Evolutionary conservation across 2,329 filamentous ascomycete genomes (phyloP).

Genomic region (Hypoxylon sp.): DNA sequence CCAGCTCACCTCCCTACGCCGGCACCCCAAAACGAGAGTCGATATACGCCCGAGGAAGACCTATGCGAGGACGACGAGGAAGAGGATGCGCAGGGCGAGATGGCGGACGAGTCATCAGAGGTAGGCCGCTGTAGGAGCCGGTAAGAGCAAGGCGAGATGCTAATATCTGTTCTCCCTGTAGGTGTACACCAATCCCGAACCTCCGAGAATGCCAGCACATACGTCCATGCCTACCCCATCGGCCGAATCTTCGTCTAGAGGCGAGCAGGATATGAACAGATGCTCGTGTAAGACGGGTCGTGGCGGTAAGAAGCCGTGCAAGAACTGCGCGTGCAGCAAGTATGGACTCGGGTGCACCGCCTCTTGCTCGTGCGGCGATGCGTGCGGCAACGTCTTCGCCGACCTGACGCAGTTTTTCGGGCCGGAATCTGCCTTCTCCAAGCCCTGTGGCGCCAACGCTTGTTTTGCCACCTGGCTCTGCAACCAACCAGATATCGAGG

Average conservation of each 20-base stretch:
- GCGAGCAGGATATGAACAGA: slow-evolving; percentile 36
- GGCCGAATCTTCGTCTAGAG: slow-evolving; percentile 37
- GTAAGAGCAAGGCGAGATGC: neutral
- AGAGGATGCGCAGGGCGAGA: slow-evolving; percentile 46
- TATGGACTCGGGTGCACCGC: slow-evolving; percentile 43
- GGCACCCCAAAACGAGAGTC: slow-evolving; percentile 39
- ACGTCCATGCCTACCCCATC: slow-evolving; percentile 39
- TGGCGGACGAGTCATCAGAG: slow-evolving; percentile 45
- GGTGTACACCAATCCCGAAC: slow-evolving; percentile 41
- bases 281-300: slow-evolving; percentile 47
- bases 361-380: slow-evolving; percentile 42
- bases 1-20: slow-evolving; percentile 40
- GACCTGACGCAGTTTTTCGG: slow-evolving; percentile 47
- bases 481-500: slow-evolving; percentile 47
- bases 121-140: slow-evolving; percentile 30
- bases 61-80: slow-evolving; percentile 42
- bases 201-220: slow-evolving; percentile 29
- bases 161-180: slow-evolving; percentile 22
- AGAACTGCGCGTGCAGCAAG: slow-evolving; percentile 46
- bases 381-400: slow-evolving; percentile 46
- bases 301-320: slow-evolving; percentile 47
- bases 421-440: slow-evolving; percentile 39
- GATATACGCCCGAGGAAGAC: slow-evolving; percentile 39
- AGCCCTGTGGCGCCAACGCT: slow-evolving; percentile 44
- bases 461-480: slow-evolving; percentile 48